Base-by-base conservation (phyloP, 2,329 filamentous ascomycete genomes). In the Alternaria dauci region DNA sequence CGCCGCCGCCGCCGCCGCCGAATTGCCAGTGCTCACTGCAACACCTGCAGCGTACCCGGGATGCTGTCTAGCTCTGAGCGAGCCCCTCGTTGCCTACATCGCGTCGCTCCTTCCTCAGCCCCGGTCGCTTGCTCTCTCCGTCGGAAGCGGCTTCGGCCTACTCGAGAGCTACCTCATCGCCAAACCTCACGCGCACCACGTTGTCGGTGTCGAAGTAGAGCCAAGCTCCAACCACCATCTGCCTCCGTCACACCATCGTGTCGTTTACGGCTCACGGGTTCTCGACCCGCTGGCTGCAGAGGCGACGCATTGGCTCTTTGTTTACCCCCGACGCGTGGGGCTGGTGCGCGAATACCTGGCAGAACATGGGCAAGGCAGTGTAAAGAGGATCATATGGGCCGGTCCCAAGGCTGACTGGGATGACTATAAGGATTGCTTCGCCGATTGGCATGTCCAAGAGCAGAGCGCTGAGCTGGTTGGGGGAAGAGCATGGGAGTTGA, bases 61-160 rank as follows among this genome's bases (percentile, higher is more conserved):
- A 51, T 79, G 74, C 59, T 80, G 78, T 61, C 72, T 79, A 36
- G 71, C 67, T 52, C 71, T 80, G 20, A 79, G 77, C 52, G 53
- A 39, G 28, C 62, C 68, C 20, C 71, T 80, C 32, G 46, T 80
- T 30, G 46, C 50, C 8, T 63, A 69, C 34, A 46, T 79, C 20
- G 43, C 36, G 14, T 50, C 63, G 20, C 62, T 74, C 16, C 71
- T 80, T 4, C 67, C 75, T 3, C 42, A 55, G 2, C 14, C 68
- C 4, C 71, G 72, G 5, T 56, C 57, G 38, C 57, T 75, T 12
- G 63, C 53, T 14, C 69, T 84, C 39, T 84, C 82, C 2, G 79
- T 86, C 50, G 84, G 85, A 57, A 81, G 81, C 63, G 85, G 85
- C 46, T 82, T 76, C 43, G 85, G 85, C 25, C 76, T 86, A 8